A percentile compares a stretch with the other conserved stretches of the same genome.
phyloP scores from a whole-genome alignment of 352 stramenopile genomes.

The Elongisporangium undulatum region DNA sequence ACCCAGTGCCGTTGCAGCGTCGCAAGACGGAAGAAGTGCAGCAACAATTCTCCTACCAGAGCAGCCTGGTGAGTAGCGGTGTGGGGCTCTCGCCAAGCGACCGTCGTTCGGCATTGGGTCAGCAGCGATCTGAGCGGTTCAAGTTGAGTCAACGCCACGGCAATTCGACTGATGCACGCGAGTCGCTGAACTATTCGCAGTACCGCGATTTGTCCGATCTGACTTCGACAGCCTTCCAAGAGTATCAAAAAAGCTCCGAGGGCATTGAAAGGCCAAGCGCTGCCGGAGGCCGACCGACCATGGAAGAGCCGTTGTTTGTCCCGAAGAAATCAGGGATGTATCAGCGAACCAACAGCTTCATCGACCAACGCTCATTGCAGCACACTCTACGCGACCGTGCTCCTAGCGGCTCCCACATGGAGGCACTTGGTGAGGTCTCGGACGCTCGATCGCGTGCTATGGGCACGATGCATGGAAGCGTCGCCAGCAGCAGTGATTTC shows the following conservation, averaged over 20 bases:
- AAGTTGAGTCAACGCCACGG: slow-evolving; percentile 19
- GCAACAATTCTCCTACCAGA: slow-evolving; percentile 6
- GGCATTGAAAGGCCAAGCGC: slow-evolving; percentile 3
- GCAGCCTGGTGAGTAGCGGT: not conserved
- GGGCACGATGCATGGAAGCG: slow-evolving; percentile 20
- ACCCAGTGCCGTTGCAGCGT: slow-evolving; percentile 1
- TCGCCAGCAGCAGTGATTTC: slow-evolving; percentile 17
- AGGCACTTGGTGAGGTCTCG: not conserved
- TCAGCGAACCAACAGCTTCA: slow-evolving; percentile 12
- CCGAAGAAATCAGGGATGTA: slow-evolving; percentile 4
- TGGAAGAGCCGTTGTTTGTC: not conserved
- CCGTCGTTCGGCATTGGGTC: not conserved
- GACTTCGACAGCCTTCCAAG: slow-evolving; percentile 57
- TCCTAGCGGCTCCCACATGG: slow-evolving; percentile 6
- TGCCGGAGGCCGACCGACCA: slow-evolving; percentile 6
- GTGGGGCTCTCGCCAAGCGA: not conserved
- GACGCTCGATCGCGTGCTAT: slow-evolving; percentile 2
- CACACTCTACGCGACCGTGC: slow-evolving; percentile 6
- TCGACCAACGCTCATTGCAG: slow-evolving; percentile 10
- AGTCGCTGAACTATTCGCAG: slow-evolving; percentile 14
- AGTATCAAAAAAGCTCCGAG: slow-evolving; percentile 42
- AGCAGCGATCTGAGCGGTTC: slow-evolving; percentile 6
- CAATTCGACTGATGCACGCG: slow-evolving; percentile 13
- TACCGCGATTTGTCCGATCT: slow-evolving; percentile 63
- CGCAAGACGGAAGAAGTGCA: slow-evolving; percentile 9